A percentile compares a stretch with the other conserved stretches of the same genome.
These are phyloP conservation scores for Penicillium samsonianum DNA, from an alignment of 495 filamentous ascomycete genomes.

Conservation along the genomic window DNA sequence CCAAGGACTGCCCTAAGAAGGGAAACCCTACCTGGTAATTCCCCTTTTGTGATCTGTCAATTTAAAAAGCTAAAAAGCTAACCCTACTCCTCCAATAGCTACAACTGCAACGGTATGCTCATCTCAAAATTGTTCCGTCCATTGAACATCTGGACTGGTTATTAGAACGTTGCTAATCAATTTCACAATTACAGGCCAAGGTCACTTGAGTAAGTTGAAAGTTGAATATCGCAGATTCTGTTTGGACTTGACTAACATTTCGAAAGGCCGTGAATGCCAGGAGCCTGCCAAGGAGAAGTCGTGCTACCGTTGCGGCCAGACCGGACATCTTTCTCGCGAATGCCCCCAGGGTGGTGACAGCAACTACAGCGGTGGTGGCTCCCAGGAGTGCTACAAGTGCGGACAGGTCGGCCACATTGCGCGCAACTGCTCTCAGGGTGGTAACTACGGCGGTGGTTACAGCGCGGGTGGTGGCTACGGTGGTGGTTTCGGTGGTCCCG, in stretches of 20 bases:
- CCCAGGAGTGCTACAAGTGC: slow-evolving; percentile 98
- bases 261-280: slow-evolving; percentile 86
- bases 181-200: slow-evolving; percentile 56
- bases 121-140: slow-evolving; percentile 1
- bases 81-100: slow-evolving; percentile 47
- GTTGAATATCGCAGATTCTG: slow-evolving; percentile 3
- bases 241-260: slow-evolving; percentile 13
- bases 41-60: slow-evolving; percentile 16
- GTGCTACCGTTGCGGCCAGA: slow-evolving; percentile 89
- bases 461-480: slow-evolving; percentile 50
- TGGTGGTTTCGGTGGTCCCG: slow-evolving; percentile 43
- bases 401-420: slow-evolving; percentile 96
- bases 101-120: slow-evolving; percentile 74
- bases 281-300: slow-evolving; percentile 89
- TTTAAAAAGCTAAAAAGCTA: slow-evolving; percentile 35
- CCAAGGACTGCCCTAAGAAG: slow-evolving; percentile 93
- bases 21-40: slow-evolving; percentile 85
- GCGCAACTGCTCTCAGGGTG: slow-evolving; percentile 82
- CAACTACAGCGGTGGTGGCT: slow-evolving; percentile 48
- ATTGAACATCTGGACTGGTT: background rate
- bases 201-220: slow-evolving; percentile 77
- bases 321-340: slow-evolving; percentile 92
- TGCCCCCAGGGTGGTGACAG: slow-evolving; percentile 64
- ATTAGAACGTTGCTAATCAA: slow-evolving; percentile 12
- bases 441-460: slow-evolving; percentile 49